phyloP scores from a whole-genome alignment of 306 rosid species.

The Potentilla sterilis region DNA sequence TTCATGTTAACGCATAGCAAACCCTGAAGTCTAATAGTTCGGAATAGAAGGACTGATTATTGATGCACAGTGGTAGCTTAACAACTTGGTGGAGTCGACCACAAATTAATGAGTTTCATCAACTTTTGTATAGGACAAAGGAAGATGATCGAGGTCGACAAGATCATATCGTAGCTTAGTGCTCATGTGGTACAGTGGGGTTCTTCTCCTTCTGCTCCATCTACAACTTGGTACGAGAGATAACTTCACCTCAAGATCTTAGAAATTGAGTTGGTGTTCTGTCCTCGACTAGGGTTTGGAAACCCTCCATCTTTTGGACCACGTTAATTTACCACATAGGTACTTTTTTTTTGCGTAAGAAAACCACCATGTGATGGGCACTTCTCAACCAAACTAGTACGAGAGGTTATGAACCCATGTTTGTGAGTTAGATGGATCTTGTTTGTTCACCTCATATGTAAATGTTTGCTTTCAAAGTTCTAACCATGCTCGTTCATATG shows the following conservation, averaged over 20 bases:
- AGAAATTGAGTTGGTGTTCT: background rate
- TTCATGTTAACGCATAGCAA: background rate
- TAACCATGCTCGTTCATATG: background rate
- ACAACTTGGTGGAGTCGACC: background rate
- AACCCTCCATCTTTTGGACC: slow-evolving; percentile 7
- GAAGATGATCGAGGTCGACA: background rate
- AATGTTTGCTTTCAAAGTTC: background rate
- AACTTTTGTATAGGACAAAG: background rate
- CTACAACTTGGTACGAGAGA: background rate
- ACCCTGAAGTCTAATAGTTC: no score
- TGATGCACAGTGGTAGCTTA: background rate
- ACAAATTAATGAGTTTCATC: background rate
- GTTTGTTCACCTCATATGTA: background rate
- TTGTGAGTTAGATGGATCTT: background rate
- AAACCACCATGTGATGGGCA: background rate
- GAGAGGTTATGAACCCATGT: background rate
- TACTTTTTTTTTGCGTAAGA: background rate
- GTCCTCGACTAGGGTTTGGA: background rate
- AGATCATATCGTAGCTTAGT: background rate
- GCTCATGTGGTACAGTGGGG: background rate
- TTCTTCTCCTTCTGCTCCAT: background rate
- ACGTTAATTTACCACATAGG: background rate
- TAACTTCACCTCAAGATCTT: background rate
- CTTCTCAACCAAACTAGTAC: slow-evolving; percentile 1
- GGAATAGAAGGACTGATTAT: background rate